Base-by-base conservation (phyloP, 129 eudicot genomes). In the Flaveria ramosissima region DNA sequence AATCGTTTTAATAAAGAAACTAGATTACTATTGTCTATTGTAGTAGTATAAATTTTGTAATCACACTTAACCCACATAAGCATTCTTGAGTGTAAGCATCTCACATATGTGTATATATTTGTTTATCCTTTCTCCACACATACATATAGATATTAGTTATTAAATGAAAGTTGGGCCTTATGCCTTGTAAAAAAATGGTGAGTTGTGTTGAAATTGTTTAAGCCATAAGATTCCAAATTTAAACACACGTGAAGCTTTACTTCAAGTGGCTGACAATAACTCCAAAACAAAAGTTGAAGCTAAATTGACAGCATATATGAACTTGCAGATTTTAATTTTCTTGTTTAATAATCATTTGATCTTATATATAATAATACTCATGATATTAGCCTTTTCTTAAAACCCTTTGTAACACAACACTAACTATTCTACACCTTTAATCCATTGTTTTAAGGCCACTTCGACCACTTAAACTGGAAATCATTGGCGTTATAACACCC, bases 281-380 rank as follows among this genome's bases (percentile, higher is more conserved):
- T 59, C 65, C 65, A 59, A 59, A 59, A 59, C 65, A 59, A 59
- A 59, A 59, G 65, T 21, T 59, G 65, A 59, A 9, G 4, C 65
- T 59, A 59, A 57, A 59, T 59, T 59, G 65, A 59, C 65, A 23
- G 65, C 65, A 59, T 59, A 59, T 17, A 59, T 59, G 65, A 59
- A 59, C 65, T 59, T 20, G 65, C 65, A 59, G 26, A 24, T 59
- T 59, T 21, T 59, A 2, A 59, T 6, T 21, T 57, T 59, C 65
- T 59, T 59, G 16, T 12, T 20, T 59, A 59, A 59, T 59, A 21
- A 9, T 59, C 32, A 21, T 23, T 23, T 59, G 14, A 21, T 21
- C 12, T 10, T 59, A 17, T 53, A 45, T 45, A 45, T 45, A 45
- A 45, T 1, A 53, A 53, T 53, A 17, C 23, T 53, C 9, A 0